Evolutionary conservation across 2,329 filamentous ascomycete species (phyloP), one percentile per base, ranked within the genome.

Genomic region (Xylaria digitata): DNA sequence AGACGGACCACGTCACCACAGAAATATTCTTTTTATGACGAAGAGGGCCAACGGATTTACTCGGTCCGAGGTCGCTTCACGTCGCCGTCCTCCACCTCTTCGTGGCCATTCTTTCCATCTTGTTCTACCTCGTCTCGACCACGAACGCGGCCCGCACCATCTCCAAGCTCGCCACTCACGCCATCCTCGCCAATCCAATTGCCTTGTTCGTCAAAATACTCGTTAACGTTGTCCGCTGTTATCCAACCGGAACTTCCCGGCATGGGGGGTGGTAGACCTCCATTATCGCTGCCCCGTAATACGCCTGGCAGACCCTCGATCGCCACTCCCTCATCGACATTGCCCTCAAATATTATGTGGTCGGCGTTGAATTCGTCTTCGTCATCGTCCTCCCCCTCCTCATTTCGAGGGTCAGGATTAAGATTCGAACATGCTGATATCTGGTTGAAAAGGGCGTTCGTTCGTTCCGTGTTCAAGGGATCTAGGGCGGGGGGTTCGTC

Each of bases 141-240:
- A 62, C 87, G 83, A 49, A 86, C 84, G 65, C 86, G 84, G 30
- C 89, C 89, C 1, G 87, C 89, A 8, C 90, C 89, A 63, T 89
- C 89, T 50, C 90, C 90, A 21, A 90, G 81, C 62, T 83, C 84
- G 52, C 83, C 86, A 30, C 80, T 80, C 1, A 71, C 81, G 66
- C 76, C 83, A 46, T 73, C 82, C 8, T 76, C 61, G 15, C 68
- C 86, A 70, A 92, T 90, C 87, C 91, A 95, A 75, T 95, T 94
- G 2, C 93, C 93, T 8, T 94, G 86, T 68, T 86, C 89, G 73
- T 96, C 92, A 78, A 96, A 92, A 75, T 89, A 97, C 72, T 97
- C 87, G 70, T 91, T 84, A 77, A 97, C 90, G 74, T 97, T 98
- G 63, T 97, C 95, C 8, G 92, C 92, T 17, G 95, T 98, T 75